Evolutionary conservation across 1,284 basidiomycete genomes (phyloP), one percentile per base, ranked within the genome.

Genomic region (Leccinum pachyderme): DNA sequence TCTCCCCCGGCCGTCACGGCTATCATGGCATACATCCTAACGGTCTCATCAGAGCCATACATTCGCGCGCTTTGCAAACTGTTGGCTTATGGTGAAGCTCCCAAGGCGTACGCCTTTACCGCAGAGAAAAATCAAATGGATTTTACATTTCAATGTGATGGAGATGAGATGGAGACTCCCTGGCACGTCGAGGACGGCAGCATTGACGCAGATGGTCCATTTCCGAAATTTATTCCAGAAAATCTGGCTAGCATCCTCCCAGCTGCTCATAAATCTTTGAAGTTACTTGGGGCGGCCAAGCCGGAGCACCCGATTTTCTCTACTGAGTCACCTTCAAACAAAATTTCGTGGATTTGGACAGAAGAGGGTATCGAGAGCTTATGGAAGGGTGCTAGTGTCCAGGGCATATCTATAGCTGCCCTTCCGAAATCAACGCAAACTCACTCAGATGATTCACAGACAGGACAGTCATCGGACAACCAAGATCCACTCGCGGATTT

Each of bases 321-420:
- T 24, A 58, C 60, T 4, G 59, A 67, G 9, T 51, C 55, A 25
- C 44, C 59, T 7, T 72, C 67, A 12, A 65, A 62, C 25, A 67
- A 67, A n/a, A 73, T 88, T 1, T 64, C 68, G 4, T 91, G 89
- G 89, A 70, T 86, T 47, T 92, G 89, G 89, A 78, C 78, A 0
- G 68, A 75, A 52, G 70, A 75, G 11, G 77, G 80, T 33, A 75
- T 90, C 11, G 66, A 76, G 25, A 70, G 66, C 9, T 69, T 76
- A 32, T 82, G 80, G 77, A 59, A 46, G 22, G 55, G 37, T 4
- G 37, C 50, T 13, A 53, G 56, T 9, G 25, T 48, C 49, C 13
- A 55, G 18, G 37, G 37, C 13, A 15, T n/a, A 1, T 12, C 52
- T 11, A 12, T 31, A 51, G 51, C 24, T 24, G 32, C 9, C 27